Base-by-base conservation (phyloP, 73 alveolate genomes). In the Tetrahymena borealis region DNA sequence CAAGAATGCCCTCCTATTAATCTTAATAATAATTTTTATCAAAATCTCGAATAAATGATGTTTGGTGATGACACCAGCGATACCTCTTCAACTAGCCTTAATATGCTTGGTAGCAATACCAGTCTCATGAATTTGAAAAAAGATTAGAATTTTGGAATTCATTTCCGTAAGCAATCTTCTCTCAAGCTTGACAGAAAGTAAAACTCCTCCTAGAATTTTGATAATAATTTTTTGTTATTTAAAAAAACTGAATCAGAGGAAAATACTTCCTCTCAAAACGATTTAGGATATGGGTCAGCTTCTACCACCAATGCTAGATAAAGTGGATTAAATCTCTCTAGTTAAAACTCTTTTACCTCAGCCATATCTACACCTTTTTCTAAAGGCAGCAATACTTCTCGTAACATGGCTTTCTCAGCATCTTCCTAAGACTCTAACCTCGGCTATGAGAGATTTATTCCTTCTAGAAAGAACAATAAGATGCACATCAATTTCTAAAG, bases 151-250 rank as follows among this genome's bases (percentile, higher is more conserved):
- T 16, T 35, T 1, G 28, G 85, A n/a, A n/a, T n/a, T n/a, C n/a
- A n/a, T n/a, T 60, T 60, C 35, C 85, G 85, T 60, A 60, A 60
- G 10, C 28, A 60, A 28, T 60, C 85, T 60, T 60, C 85, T 18
- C 28, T 60, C 28, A 60, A 60, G 9, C 85, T 60, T 60, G 85
- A 60, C 28, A 60, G 28, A n/a, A 60, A 60, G 28, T 60, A 20
- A 60, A 60, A 60, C 85, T 60, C 85, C 85, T 60, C 85, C 85
- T 60, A 60, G 85, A 60, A 60, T 35, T 60, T 60, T 60, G 85
- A 60, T 60, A 13, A 60, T 18, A 10, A 13, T 28, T 15, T 20
- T 24, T 28, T 24, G 28, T 24, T 24, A 35, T 35, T 60, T 6
- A 60, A 35, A 60, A 60, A 60, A 20, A 24, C 7, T 6, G 85